Percentiles rank a stretch among this genome's conserved stretches.
phyloP scores from a whole-genome alignment of 2,329 filamentous ascomycete species.

The Alternaria conjuncta region DNA sequence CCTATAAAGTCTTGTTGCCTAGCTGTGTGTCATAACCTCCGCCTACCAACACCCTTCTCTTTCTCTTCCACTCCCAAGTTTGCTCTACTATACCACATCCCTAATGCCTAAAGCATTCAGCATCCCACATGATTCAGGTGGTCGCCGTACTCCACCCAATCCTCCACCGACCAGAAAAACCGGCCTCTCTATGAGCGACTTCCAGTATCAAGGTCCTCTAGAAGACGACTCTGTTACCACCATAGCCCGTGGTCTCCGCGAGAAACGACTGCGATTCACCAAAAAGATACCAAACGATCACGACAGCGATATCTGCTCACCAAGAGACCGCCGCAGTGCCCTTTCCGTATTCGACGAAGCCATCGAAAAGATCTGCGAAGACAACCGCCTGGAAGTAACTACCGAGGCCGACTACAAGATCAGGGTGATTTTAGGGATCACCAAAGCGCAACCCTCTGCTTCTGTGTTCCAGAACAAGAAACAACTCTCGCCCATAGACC shows the following conservation, averaged over 20 bases:
- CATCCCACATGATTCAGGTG: neutral
- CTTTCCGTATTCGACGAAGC: neutral
- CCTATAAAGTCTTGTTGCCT: neutral
- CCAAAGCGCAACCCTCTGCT: slow-evolving; percentile 6
- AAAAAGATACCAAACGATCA: neutral
- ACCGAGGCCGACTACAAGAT: slow-evolving; percentile 15
- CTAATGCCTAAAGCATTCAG: neutral
- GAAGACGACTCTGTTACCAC: neutral
- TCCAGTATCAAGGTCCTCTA: neutral
- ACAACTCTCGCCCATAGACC: slow-evolving; percentile 17
- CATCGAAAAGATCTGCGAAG: neutral
- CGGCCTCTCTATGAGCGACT: neutral
- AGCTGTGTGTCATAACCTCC: neutral
- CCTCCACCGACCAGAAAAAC: neutral
- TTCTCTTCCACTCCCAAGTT: neutral
- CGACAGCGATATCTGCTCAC: neutral
- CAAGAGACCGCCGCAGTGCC: neutral
- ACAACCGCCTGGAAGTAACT: neutral
- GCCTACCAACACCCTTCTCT: neutral
- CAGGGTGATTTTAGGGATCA: slow-evolving; percentile 11
- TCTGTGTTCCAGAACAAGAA: slow-evolving; percentile 3
- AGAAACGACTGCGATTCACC: neutral
- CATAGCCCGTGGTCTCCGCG: neutral
- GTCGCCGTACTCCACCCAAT: neutral
- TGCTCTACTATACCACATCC: neutral